These are phyloP conservation scores for Tremella yokohamensis DNA, from an alignment of 768 basidiomycete genomes.

Conservation along the genomic window DNA sequence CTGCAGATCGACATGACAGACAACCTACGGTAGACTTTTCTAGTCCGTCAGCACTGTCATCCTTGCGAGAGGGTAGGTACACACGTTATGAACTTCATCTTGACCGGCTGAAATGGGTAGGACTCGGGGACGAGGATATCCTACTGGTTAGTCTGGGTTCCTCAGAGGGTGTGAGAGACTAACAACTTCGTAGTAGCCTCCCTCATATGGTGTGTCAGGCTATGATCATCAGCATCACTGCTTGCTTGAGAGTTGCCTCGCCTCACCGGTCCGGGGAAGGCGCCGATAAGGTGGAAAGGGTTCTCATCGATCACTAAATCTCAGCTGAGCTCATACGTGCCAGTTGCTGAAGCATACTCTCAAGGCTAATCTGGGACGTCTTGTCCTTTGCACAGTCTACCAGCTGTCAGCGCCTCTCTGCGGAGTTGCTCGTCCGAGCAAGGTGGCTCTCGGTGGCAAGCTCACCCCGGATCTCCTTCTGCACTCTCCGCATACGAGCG, in stretches of 20 bases:
- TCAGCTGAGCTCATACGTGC: slow-evolving; percentile 2
- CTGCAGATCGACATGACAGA: neutral
- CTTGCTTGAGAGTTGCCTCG: neutral
- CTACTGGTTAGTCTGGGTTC: slow-evolving; percentile 51
- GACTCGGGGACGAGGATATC: slow-evolving; percentile 90
- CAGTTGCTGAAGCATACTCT: slow-evolving; percentile 49
- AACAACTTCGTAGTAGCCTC: slow-evolving; percentile 86
- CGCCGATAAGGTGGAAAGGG: slow-evolving; percentile 85
- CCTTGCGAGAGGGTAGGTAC: slow-evolving; percentile 17
- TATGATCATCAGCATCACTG: slow-evolving; percentile 16
- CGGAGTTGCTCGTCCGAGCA: neutral
- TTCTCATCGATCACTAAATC: slow-evolving; percentile 71
- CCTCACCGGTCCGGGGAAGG: slow-evolving; percentile 75
- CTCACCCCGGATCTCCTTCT: slow-evolving; percentile 84
- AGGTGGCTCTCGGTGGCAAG: slow-evolving; percentile 4
- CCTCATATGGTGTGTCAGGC: slow-evolving; percentile 85
- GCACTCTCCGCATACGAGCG: slow-evolving; percentile 80
- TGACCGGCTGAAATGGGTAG: slow-evolving; percentile 69
- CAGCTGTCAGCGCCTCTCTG: slow-evolving; percentile 2
- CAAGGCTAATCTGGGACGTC: slow-evolving; percentile 77
- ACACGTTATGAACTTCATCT: slow-evolving; percentile 93
- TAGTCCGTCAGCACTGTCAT: slow-evolving; percentile 14
- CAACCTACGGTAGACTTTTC: slow-evolving; percentile 67
- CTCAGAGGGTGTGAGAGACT: slow-evolving; percentile 46
- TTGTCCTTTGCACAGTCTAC: slow-evolving; percentile 71